phyloP scores from a whole-genome alignment of 177 flowering plant species.

The Vitis hybrid region DNA sequence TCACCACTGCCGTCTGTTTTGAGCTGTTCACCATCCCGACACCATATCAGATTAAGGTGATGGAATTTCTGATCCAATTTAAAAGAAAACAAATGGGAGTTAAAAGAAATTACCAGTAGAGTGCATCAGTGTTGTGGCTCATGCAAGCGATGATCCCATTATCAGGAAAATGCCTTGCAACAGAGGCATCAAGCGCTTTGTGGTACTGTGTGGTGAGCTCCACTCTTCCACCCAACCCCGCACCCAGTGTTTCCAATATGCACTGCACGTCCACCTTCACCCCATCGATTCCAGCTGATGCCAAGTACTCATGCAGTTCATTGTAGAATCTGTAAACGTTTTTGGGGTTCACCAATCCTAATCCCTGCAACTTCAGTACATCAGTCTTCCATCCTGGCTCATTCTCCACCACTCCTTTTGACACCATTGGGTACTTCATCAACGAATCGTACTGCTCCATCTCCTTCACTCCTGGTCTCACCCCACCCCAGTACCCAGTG shows the following conservation, averaged over 20 bases:
- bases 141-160: constrained; percentile 66
- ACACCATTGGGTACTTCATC: constrained; percentile 51
- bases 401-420: constrained; percentile 60
- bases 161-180: constrained; percentile 49
- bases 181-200: constrained; percentile 61
- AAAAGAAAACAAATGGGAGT: not conserved
- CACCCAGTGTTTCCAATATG: constrained; percentile 56
- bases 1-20: constrained; percentile 83
- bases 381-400: constrained; percentile 59
- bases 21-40: constrained; percentile 50
- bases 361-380: constrained; percentile 44
- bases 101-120: constrained; percentile 52
- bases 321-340: constrained; percentile 40
- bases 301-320: constrained; percentile 56
- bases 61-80: not conserved
- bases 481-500: constrained; percentile 95
- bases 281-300: constrained; percentile 53
- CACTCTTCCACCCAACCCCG: constrained; percentile 60
- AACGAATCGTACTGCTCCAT: constrained; percentile 59
- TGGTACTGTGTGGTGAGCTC: constrained; percentile 53
- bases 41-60: not conserved
- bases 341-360: constrained; percentile 52
- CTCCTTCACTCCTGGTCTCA: constrained; percentile 50
- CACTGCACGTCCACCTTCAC: constrained; percentile 73
- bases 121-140: constrained; percentile 65